Conservation (phyloP, 148 eudicot species). For the Heliosperma pusillum region DNA sequence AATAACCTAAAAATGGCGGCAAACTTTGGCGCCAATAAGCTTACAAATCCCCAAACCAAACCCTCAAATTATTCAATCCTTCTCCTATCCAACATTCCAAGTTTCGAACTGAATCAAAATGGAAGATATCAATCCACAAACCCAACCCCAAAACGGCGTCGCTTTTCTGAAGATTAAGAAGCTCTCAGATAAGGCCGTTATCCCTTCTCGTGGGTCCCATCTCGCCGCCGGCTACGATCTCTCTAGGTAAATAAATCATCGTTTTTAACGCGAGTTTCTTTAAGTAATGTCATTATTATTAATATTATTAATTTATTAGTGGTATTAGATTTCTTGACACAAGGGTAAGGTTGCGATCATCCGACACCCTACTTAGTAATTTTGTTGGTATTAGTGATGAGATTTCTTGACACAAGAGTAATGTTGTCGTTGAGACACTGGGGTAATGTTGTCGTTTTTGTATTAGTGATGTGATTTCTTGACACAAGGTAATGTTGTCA, state of each 20-base stretch:
- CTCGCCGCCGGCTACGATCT: constrained; percentile 85
- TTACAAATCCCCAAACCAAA: not conserved
- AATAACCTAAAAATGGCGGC: constrained; percentile 33
- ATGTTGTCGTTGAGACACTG: too few species aligned
- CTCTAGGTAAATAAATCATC: constrained; percentile 40
- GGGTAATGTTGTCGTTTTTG: too few species aligned
- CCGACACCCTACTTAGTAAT: too few species aligned
- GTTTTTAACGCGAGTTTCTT: not conserved
- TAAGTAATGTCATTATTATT: too few species aligned
- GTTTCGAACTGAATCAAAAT: constrained; percentile 22
- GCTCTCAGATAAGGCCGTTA: constrained; percentile 70
- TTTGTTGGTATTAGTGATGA: too few species aligned
- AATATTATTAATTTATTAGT: too few species aligned
- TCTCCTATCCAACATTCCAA: not conserved
- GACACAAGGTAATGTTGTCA: too few species aligned
- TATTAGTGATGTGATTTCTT: too few species aligned
- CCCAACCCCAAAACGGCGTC: constrained; percentile 22
- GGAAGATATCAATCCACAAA: constrained; percentile 32
- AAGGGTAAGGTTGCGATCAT: too few species aligned
- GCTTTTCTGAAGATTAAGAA: constrained; percentile 56
- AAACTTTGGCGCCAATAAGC: constrained; percentile 37
- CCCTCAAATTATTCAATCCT: not conserved
- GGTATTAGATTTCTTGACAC: too few species aligned
- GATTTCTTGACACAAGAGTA: too few species aligned
- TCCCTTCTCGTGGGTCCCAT: constrained; percentile 65